Evolutionary conservation across 1,139 yeast species (phyloP).

Genomic region (Lodderomyces oxycetoniae): DNA sequence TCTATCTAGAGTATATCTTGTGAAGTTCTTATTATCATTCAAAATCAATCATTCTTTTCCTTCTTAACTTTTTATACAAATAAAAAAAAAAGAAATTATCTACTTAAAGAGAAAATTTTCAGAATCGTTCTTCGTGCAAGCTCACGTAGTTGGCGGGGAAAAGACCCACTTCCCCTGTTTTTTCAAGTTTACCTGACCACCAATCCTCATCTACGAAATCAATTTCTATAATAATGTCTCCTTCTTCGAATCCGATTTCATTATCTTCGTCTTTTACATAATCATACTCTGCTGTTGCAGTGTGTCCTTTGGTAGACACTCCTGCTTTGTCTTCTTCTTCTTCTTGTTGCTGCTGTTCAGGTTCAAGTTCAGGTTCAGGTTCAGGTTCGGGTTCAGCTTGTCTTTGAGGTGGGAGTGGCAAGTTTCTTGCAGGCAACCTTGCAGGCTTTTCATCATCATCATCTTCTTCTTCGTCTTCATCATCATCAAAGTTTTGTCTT

Average conservation of each 20-base stretch:
- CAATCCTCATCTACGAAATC: constrained; percentile 92
- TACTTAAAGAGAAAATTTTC: background rate
- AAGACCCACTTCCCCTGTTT: constrained; percentile 68
- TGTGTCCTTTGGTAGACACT: constrained; percentile 45
- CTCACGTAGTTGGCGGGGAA: constrained; percentile 89
- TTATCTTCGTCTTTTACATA: constrained; percentile 77
- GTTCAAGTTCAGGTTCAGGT: constrained; percentile 44
- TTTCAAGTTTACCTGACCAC: constrained; percentile 81
- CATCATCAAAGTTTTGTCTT: constrained; percentile 12
- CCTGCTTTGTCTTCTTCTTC: constrained; percentile 43
- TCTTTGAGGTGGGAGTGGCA: constrained; percentile 21
- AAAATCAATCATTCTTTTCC: too few species aligned
- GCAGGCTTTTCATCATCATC: constrained; percentile 18
- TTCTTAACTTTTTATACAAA: background rate
- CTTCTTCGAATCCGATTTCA: constrained; percentile 78
- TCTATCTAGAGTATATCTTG: background rate
- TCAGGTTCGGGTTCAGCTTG: constrained; percentile 11
- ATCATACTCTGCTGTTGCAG: constrained; percentile 63
- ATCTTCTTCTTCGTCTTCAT: constrained; percentile 19
- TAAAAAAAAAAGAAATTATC: background rate
- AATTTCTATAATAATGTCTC: constrained; percentile 74
- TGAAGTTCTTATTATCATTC: background rate
- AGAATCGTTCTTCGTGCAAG: constrained; percentile 21
- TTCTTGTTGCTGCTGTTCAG: constrained; percentile 48
- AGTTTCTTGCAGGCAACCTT: constrained; percentile 13